Percentiles rank a stretch among this genome's conserved stretches.
These are phyloP conservation scores for Raphidocelis subcapitata DNA, from an alignment of 139 green algal genomes.

Conservation along the genomic window DNA sequence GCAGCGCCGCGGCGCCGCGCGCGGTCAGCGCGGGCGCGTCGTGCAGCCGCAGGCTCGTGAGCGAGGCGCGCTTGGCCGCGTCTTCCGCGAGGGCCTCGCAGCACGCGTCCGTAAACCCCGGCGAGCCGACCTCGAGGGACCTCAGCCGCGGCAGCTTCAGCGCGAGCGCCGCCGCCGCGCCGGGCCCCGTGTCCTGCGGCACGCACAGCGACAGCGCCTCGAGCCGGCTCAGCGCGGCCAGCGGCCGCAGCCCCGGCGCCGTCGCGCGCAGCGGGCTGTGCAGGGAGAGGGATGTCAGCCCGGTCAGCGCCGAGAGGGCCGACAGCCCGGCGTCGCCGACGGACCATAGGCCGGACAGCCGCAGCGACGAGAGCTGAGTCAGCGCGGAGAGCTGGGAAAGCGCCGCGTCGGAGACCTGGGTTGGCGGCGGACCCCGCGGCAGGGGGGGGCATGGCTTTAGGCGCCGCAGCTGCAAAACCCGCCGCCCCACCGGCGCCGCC, in stretches of 20 bases:
- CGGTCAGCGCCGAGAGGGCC: neutral
- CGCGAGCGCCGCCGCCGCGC: neutral
- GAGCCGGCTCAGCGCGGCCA: slow-evolving; percentile 5
- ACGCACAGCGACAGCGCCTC: slow-evolving; percentile 14
- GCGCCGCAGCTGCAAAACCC: too few species aligned
- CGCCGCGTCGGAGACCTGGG: slow-evolving; percentile 13
- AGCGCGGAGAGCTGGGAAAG: slow-evolving; percentile 3
- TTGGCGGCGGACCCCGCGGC: too few species aligned
- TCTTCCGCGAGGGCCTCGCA: slow-evolving; percentile 11
- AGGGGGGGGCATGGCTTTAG: too few species aligned
- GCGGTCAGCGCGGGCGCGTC: neutral
- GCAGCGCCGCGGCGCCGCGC: too few species aligned
- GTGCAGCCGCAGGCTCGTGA: slow-evolving; percentile 9
- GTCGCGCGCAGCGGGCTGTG: slow-evolving; percentile 9
- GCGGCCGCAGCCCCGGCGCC: neutral
- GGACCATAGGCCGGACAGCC: slow-evolving; percentile 20
- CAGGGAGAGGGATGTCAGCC: neutral
- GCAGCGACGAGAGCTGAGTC: slow-evolving; percentile 1
- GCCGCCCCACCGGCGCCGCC: too few species aligned
- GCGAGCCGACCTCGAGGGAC: slow-evolving; percentile 8
- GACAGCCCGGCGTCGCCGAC: slow-evolving; percentile 8
- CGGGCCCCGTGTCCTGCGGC: slow-evolving; percentile 14
- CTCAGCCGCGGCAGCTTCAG: neutral
- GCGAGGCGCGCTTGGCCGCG: neutral
- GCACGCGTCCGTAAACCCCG: slow-evolving; percentile 8